Conservation (phyloP, 148 eudicot species). For the Rhododendron kiyosumense region DNA sequence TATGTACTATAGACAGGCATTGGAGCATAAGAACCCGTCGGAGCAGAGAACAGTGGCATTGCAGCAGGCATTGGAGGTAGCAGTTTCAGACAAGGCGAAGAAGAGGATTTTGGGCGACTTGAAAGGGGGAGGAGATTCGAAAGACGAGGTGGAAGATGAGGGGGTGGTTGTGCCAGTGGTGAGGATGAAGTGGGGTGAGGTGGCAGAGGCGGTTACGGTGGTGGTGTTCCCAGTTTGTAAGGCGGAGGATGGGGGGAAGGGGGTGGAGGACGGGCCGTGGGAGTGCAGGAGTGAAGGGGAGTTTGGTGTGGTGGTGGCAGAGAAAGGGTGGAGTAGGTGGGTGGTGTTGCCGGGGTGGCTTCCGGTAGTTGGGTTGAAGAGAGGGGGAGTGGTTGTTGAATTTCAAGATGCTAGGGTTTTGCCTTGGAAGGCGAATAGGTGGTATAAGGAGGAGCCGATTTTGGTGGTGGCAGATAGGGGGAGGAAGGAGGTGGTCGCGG, state of each 20-base stretch:
- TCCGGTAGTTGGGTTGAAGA: constrained; percentile 50
- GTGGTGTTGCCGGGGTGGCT: constrained; percentile 85
- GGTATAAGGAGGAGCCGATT: constrained; percentile 56
- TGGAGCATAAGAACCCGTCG: constrained; percentile 36
- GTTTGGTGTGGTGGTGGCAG: constrained; percentile 59
- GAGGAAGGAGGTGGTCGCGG: constrained; percentile 43
- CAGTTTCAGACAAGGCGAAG: constrained; percentile 46
- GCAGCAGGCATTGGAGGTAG: constrained; percentile 47
- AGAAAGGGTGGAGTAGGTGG: constrained; percentile 77
- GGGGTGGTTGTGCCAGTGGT: constrained; percentile 73
- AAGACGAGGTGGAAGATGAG: constrained; percentile 15
- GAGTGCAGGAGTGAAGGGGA: constrained; percentile 51
- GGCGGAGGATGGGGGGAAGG: constrained; percentile 43
- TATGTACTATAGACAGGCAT: constrained; percentile 57
- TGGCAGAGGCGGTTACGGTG: constrained; percentile 61
- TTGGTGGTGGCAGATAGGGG: constrained; percentile 74
- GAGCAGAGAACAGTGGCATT: constrained; percentile 34
- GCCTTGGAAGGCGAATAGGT: constrained; percentile 69
- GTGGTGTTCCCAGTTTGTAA: constrained; percentile 65
- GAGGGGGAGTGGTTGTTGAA: constrained; percentile 65
- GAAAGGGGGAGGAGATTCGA: constrained; percentile 26
- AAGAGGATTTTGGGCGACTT: constrained; percentile 35
- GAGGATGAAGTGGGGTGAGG: constrained; percentile 67
- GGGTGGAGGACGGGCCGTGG: constrained; percentile 53
- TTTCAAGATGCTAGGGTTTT: constrained; percentile 52